Percentiles rank a stretch among this genome's conserved stretches.
phyloP scores from a whole-genome alignment of 225 moss, liverwort and hornwort genomes.

The Ulota crispa region DNA sequence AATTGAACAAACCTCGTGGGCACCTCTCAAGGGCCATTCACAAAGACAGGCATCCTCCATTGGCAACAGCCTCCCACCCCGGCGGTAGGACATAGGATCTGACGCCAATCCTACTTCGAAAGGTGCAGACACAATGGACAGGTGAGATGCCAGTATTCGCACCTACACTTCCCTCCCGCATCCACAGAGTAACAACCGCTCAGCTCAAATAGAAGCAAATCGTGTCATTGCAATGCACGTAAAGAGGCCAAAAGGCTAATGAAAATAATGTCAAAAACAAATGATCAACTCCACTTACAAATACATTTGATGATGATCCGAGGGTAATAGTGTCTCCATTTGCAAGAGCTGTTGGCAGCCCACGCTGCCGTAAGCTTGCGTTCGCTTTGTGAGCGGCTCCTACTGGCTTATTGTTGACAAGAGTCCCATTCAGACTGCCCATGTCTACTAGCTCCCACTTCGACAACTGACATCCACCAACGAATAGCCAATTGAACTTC shows the following conservation, averaged over 20 bases:
- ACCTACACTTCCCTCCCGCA: slow-evolving; percentile 65
- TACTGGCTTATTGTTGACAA: slow-evolving; percentile 70
- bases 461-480: slow-evolving; percentile 55
- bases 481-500: slow-evolving; percentile 13
- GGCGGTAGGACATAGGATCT: slow-evolving; percentile 82
- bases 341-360: slow-evolving; percentile 68
- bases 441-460: slow-evolving; percentile 97
- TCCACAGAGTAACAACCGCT: slow-evolving; percentile 29
- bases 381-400: slow-evolving; percentile 67
- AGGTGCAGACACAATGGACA: slow-evolving; percentile 70
- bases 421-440: slow-evolving; percentile 96
- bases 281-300: slow-evolving; percentile 50
- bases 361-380: slow-evolving; percentile 64
- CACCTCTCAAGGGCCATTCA: slow-evolving; percentile 89
- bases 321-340: slow-evolving; percentile 80
- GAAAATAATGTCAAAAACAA: neutral
- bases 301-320: slow-evolving; percentile 81
- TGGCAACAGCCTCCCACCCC: slow-evolving; percentile 67
- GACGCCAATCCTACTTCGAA: slow-evolving; percentile 90
- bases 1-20: slow-evolving; percentile 67
- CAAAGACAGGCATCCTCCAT: slow-evolving; percentile 93
- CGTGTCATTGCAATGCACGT: neutral
- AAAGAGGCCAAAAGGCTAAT: neutral
- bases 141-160: slow-evolving; percentile 65
- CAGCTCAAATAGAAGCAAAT: slow-evolving; percentile 22